phyloP scores from a whole-genome alignment of 2,329 filamentous ascomycete species.

The Fusarium solani-melongenae region DNA sequence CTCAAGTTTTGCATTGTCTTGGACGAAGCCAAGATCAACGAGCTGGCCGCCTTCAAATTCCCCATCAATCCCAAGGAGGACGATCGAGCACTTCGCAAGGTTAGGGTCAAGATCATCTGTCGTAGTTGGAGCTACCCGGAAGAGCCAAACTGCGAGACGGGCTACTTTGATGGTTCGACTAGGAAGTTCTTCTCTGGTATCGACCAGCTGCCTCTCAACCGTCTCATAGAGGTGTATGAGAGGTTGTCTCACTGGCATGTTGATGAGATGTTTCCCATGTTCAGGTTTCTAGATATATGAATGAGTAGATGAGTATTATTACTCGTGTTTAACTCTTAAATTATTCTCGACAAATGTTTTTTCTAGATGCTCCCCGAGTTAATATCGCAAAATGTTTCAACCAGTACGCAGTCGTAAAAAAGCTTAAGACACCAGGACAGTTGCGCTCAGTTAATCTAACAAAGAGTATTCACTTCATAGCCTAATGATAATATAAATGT shows the following conservation, averaged over 20 bases:
- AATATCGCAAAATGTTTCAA: not conserved
- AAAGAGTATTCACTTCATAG: no score
- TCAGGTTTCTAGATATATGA: not conserved
- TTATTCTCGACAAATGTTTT: not conserved
- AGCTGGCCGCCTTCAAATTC: not conserved
- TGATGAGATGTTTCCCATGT: not conserved
- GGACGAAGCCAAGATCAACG: not conserved
- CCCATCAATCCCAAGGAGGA: not conserved
- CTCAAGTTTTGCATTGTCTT: constrained; percentile 15
- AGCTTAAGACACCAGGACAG: no score
- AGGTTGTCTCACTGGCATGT: not conserved
- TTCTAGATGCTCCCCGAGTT: not conserved
- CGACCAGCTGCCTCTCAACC: not conserved
- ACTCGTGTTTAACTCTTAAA: no score
- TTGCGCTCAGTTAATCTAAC: no score
- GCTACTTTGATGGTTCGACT: not conserved
- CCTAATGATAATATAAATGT: no score
- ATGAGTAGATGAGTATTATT: no score
- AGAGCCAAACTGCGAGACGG: not conserved
- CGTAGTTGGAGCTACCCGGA: not conserved
- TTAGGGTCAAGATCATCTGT: constrained; percentile 8
- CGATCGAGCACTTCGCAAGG: not conserved
- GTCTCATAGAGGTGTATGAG: not conserved
- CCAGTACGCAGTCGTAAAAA: no score
- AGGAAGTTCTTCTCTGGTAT: not conserved